These are phyloP conservation scores for Udeniomyces megalosporus DNA, from an alignment of 768 basidiomycete species.

Conservation along the genomic window DNA sequence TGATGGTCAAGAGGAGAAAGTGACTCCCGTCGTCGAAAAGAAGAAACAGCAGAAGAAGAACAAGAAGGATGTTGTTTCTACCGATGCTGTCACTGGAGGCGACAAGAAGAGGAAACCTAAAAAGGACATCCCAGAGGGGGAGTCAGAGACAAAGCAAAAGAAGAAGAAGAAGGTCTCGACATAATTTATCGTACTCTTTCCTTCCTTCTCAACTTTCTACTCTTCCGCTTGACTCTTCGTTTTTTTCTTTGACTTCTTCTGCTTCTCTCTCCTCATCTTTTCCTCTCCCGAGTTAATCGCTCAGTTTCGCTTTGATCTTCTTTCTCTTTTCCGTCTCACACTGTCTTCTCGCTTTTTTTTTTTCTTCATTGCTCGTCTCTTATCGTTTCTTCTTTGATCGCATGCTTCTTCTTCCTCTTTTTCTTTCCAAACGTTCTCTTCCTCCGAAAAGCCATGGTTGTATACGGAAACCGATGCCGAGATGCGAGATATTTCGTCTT, in stretches of 20 bases:
- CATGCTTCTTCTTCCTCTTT: no score
- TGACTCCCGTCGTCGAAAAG: neutral
- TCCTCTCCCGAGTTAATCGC: neutral
- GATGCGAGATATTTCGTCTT: no score
- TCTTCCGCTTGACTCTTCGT: neutral
- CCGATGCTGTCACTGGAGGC: neutral
- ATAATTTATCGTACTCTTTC: neutral
- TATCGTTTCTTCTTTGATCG: neutral
- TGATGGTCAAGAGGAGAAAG: no score
- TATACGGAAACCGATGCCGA: no score
- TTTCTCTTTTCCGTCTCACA: neutral
- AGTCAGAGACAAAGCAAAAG: no score
- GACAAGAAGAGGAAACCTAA: constrained; percentile 15
- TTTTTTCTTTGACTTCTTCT: neutral
- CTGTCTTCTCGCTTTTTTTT: neutral
- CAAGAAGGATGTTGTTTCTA: neutral
- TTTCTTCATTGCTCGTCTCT: neutral
- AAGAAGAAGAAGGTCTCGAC: no score
- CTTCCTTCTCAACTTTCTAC: neutral
- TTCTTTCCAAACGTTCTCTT: no score
- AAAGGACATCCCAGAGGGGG: neutral
- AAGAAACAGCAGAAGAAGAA: constrained; percentile 16
- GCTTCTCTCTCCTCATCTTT: neutral
- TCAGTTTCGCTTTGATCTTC: neutral
- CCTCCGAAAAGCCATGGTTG: no score